These are phyloP conservation scores for Neocallimastix lanati DNA, from an alignment of 192 early-diverging fungal genomes.

Conservation along the genomic window DNA sequence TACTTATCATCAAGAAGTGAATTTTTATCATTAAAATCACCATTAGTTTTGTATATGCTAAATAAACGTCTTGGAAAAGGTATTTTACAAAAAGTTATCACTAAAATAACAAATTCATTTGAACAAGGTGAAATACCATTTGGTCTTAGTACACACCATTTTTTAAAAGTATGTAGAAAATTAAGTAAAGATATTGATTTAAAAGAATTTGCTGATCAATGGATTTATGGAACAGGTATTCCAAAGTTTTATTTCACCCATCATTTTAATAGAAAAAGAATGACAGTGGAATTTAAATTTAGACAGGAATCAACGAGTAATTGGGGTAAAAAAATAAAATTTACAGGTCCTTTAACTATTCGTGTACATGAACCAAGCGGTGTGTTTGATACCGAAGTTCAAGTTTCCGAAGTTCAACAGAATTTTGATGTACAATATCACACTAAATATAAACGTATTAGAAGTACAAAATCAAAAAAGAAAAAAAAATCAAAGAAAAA, in stretches of 20 bases:
- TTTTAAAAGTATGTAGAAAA: slow-evolving; percentile 66
- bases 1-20: slow-evolving; percentile 22
- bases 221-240: slow-evolving; percentile 81
- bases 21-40: slow-evolving; percentile 68
- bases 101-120: slow-evolving; percentile 48
- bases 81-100: slow-evolving; percentile 54
- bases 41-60: slow-evolving; percentile 81
- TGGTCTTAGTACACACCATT: slow-evolving; percentile 45
- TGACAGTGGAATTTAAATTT: slow-evolving; percentile 81
- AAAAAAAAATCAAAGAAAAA: slow-evolving; percentile 23
- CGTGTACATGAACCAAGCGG: slow-evolving; percentile 34
- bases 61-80: slow-evolving; percentile 66
- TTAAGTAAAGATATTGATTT: slow-evolving; percentile 59
- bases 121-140: slow-evolving; percentile 9
- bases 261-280: slow-evolving; percentile 87
- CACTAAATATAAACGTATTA: slow-evolving; percentile 94
- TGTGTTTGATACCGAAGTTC: slow-evolving; percentile 30
- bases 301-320: slow-evolving; percentile 38
- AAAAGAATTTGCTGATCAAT: slow-evolving; percentile 74
- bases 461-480: slow-evolving; percentile 49
- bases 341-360: slow-evolving; percentile 31
- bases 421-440: slow-evolving; percentile 85
- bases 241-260: slow-evolving; percentile 69
- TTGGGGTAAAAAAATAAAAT: slow-evolving; percentile 19
- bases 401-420: slow-evolving; percentile 53